These are phyloP conservation scores for Trametes punicea DNA, from an alignment of 768 basidiomycete genomes.

Conservation along the genomic window DNA sequence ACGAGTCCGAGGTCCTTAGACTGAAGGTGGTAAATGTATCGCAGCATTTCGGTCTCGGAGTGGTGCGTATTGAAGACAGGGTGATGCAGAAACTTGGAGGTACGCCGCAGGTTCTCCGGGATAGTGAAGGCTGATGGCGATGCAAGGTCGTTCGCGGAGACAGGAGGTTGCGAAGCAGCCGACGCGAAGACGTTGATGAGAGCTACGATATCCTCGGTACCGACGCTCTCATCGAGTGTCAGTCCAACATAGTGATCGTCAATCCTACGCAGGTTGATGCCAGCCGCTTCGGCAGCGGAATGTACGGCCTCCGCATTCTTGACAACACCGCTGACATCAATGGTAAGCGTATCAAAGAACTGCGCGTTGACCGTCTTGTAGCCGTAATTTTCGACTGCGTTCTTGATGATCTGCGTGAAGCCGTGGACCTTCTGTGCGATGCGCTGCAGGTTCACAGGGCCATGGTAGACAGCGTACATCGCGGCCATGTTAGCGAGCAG, in stretches of 20 bases:
- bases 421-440: constrained; percentile 92
- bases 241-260: constrained; percentile 77
- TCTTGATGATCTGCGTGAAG: constrained; percentile 74
- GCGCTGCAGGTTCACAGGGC: constrained; percentile 75
- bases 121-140: constrained; percentile 43
- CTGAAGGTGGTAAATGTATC: constrained; percentile 91
- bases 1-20: constrained; percentile 93
- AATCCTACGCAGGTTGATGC: constrained; percentile 83
- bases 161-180: constrained; percentile 49
- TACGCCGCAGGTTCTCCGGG: constrained; percentile 54
- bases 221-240: constrained; percentile 89
- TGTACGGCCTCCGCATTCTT: constrained; percentile 64
- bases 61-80: constrained; percentile 96
- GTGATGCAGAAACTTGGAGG: constrained; percentile 74
- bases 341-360: constrained; percentile 91
- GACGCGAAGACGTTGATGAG: constrained; percentile 81
- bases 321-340: constrained; percentile 64
- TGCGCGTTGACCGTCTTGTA: constrained; percentile 65
- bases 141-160: constrained; percentile 47
- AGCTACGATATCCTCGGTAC: constrained; percentile 66
- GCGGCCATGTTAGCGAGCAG: constrained; percentile 99
- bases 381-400: constrained; percentile 65
- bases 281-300: constrained; percentile 52
- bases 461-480: constrained; percentile 98
- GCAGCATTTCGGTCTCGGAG: constrained; percentile 98